These are phyloP conservation scores for Plasmodium cynomolgi DNA, from an alignment of 169 alveolate species.

Conservation along the genomic window DNA sequence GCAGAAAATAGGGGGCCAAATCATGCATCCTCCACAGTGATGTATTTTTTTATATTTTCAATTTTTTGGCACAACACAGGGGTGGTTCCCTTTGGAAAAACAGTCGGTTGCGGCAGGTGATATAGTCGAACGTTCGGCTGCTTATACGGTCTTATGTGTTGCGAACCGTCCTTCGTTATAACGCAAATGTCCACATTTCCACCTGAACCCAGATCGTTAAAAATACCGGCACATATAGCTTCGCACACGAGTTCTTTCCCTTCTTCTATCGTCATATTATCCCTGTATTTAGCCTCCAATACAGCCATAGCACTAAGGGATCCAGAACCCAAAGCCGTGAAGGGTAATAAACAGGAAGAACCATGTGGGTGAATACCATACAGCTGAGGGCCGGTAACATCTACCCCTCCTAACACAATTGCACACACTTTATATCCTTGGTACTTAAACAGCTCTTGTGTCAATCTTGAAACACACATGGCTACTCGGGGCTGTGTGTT, in stretches of 20 bases:
- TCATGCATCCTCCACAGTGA: constrained; percentile 77
- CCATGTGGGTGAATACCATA: constrained; percentile 97
- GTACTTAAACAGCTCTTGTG: constrained; percentile 92
- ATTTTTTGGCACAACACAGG: constrained; percentile 84
- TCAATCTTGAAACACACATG: constrained; percentile 91
- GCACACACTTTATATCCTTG: constrained; percentile 98
- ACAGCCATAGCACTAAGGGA: constrained; percentile 97
- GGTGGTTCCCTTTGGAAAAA: constrained; percentile 86
- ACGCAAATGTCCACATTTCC: constrained; percentile 95
- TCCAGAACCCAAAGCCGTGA: constrained; percentile 98
- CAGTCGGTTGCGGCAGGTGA: constrained; percentile 81
- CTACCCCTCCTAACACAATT: constrained; percentile 98
- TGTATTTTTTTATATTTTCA: constrained; percentile 78
- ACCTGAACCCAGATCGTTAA: constrained; percentile 97
- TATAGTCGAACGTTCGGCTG: constrained; percentile 84
- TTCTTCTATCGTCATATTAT: constrained; percentile 93
- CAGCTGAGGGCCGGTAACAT: constrained; percentile 95
- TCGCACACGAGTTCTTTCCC: constrained; percentile 91
- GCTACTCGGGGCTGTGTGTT: constrained; percentile 92
- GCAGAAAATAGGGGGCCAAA: background rate
- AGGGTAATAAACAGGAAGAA: constrained; percentile 92
- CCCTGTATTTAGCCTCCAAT: constrained; percentile 94
- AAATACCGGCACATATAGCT: constrained; percentile 97
- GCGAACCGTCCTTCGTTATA: constrained; percentile 91
- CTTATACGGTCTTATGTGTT: constrained; percentile 86